Percentiles rank a stretch among this genome's conserved stretches.
These are phyloP conservation scores for Kalmusia sp. DNA, from an alignment of 2,329 filamentous ascomycete genomes.

Conservation along the genomic window DNA sequence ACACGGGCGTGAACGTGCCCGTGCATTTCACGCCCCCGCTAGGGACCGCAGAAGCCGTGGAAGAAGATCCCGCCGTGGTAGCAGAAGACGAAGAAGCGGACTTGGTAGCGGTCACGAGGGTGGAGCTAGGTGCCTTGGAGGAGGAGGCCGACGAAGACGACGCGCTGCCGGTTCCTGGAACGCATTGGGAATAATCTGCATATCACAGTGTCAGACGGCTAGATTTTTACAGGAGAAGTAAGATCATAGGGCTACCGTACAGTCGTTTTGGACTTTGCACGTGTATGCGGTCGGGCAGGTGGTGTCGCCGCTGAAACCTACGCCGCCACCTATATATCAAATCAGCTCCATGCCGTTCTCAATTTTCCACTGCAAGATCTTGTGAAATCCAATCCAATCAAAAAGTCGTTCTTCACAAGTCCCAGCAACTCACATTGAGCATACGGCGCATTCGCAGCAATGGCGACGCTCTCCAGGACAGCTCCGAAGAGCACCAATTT, in stretches of 20 bases:
- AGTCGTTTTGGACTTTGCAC: constrained; percentile 21
- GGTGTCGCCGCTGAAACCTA: constrained; percentile 16
- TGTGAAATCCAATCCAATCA: too few species aligned
- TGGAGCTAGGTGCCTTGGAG: neutral
- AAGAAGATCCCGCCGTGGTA: neutral
- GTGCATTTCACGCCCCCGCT: constrained; percentile 43
- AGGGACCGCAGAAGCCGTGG: constrained; percentile 9
- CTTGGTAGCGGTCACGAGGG: neutral
- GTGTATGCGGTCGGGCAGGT: constrained; percentile 15
- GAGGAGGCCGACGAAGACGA: neutral
- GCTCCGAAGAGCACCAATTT: constrained; percentile 15
- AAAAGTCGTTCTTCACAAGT: too few species aligned
- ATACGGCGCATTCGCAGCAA: constrained; percentile 14
- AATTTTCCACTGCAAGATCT: too few species aligned
- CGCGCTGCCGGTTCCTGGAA: constrained; percentile 9
- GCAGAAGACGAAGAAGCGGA: constrained; percentile 1
- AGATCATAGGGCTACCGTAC: constrained; percentile 12
- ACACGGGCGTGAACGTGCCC: constrained; percentile 54
- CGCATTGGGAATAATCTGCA: constrained; percentile 19
- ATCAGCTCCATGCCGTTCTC: neutral
- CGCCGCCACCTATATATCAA: constrained; percentile 18
- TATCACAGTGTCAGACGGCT: neutral
- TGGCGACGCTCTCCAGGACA: constrained; percentile 14
- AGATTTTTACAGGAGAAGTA: too few species aligned
- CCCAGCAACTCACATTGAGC: constrained; percentile 17